Base-by-base conservation (phyloP, 768 basidiomycete genomes). In the Termitomyces sp. region DNA sequence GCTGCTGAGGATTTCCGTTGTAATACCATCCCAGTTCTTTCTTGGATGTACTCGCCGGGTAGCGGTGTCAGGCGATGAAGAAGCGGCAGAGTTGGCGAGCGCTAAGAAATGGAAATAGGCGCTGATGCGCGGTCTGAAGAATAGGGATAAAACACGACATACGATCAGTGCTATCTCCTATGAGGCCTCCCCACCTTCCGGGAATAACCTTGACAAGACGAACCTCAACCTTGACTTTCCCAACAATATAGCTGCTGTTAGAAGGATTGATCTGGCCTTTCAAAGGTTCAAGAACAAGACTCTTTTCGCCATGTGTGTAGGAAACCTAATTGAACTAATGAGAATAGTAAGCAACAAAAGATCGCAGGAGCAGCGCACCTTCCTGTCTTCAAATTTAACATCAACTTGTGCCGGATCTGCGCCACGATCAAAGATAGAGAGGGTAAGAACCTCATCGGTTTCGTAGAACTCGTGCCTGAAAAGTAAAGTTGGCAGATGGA, bases 1-100 rank as follows among this genome's bases (percentile, higher is more conserved):
- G 7, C 74, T 68, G 17, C 73, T 71, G 37, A 89, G 82, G 58
- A 92, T 87, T 19, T 79, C 75, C 32, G 77, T 78, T 3, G 91
- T 89, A 62, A 95, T 82, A 7, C 80, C 82, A 54, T 96, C 95
- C 96, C 96, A 99, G 65, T 99, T 94, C 77, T 91, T 95, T 60
- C 73, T 75, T 53, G 72, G 65, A 65, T 75, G 51, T 9, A 56
- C 54, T 17, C 49, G 59, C 23, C 52, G 61, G 7, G 57, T 79
- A 35, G 76, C 68, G 16, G 73, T 61, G 14, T 76, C 60, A 11
- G 76, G 60, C 27, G 71, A 53, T 32, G 69, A 57, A 62, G 69
- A 56, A 43, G 69, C 42, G 29, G 66, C 66, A 43, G 75, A 68
- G 41, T 66, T 68, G 16, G 72, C 69, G 55, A 74, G 63, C 21